Evolutionary conservation across 371 early-diverging fungal species (phyloP).

Genomic region (Agmasoma carcini): DNA sequence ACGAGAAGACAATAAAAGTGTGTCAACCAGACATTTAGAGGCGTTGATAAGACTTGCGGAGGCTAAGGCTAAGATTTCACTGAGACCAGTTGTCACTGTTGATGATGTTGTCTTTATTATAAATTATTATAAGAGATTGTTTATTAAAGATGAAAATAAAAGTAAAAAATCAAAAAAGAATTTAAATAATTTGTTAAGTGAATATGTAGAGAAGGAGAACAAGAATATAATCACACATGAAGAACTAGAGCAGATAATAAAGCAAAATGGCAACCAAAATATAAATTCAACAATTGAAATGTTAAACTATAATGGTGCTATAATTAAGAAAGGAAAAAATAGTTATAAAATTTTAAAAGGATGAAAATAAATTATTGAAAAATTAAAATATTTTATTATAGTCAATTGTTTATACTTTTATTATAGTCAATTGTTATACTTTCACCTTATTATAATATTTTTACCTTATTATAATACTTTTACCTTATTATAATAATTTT

Average conservation of each 20-base stretch:
- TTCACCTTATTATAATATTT: no score
- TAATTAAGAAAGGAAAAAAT: constrained; percentile 35
- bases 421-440: no score
- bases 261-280: constrained; percentile 4
- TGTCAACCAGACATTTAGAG: constrained; percentile 42
- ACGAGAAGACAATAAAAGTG: constrained; percentile 12
- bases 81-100: constrained; percentile 35
- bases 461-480: no score
- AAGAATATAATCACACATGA: constrained; percentile 3
- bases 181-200: constrained; percentile 14
- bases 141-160: constrained; percentile 4
- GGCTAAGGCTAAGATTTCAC: constrained; percentile 43
- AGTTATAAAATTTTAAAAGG: constrained; percentile 40
- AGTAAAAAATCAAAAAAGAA: constrained; percentile 17
- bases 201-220: constrained; percentile 1
- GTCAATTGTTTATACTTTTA: no score
- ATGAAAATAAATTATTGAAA: no score
- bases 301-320: constrained; percentile 37
- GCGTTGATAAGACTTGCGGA: constrained; percentile 45
- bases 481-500: no score
- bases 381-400: no score
- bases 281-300: constrained; percentile 25
- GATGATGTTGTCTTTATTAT: constrained; percentile 44
- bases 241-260: constrained; percentile 15
- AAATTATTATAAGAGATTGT: constrained; percentile 34